Conservation (phyloP, 371 early-diverging fungal species). For the Dichotomocladium elegans region DNA sequence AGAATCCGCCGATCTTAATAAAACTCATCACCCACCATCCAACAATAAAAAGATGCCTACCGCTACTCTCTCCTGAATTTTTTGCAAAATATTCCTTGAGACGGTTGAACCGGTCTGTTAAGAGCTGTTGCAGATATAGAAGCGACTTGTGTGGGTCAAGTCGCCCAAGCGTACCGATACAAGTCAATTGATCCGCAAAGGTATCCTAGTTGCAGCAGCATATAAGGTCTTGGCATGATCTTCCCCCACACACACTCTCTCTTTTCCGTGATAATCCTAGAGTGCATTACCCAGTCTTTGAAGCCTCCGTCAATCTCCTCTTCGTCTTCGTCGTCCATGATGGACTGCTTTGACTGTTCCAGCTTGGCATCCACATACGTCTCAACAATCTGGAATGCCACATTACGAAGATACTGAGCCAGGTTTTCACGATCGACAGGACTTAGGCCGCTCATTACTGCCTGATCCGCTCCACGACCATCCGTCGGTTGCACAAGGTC, state of each 20-base stretch:
- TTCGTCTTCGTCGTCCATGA: constrained; percentile 57
- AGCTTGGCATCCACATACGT: constrained; percentile 66
- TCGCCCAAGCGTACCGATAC: constrained; percentile 64
- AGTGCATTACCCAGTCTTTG: constrained; percentile 55
- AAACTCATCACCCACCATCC: too few species aligned
- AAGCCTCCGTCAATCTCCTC: constrained; percentile 57
- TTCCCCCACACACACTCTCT: too few species aligned
- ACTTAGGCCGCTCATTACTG: constrained; percentile 11
- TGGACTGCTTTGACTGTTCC: constrained; percentile 50
- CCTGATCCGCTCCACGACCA: constrained; percentile 9
- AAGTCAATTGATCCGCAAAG: constrained; percentile 71
- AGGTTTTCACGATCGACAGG: constrained; percentile 20
- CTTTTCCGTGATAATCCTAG: not conserved
- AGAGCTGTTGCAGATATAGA: constrained; percentile 39
- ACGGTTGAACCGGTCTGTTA: constrained; percentile 45
- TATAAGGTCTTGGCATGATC: not conserved
- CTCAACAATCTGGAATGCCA: constrained; percentile 58
- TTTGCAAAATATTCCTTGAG: constrained; percentile 38
- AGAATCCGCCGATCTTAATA: too few species aligned
- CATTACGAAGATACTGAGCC: constrained; percentile 48
- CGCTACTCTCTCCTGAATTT: not conserved
- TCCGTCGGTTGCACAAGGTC: constrained; percentile 27
- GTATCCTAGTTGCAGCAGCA: constrained; percentile 38
- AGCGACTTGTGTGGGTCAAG: constrained; percentile 54
- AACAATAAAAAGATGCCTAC: constrained; percentile 3